phyloP scores from a whole-genome alignment of 225 moss, liverwort and hornwort species.

The Rhytidiadelphus loreus region DNA sequence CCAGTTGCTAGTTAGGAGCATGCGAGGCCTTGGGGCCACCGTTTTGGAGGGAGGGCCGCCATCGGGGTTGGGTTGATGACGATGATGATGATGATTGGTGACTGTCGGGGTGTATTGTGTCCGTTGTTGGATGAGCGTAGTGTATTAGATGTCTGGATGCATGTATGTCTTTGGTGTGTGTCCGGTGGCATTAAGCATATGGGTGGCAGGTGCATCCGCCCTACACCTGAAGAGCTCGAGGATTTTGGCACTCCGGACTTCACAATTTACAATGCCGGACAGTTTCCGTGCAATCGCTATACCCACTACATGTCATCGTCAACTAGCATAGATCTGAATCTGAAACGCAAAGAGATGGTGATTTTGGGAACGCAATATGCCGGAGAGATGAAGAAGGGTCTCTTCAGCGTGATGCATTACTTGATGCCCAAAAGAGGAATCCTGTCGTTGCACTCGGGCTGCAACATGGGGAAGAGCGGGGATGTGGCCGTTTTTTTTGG shows the following conservation, averaged over 20 bases:
- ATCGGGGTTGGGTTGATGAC: neutral
- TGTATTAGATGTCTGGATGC: conserved; percentile 13
- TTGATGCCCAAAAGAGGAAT: conserved; percentile 99
- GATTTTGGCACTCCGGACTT: conserved; percentile 99
- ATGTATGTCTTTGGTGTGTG: conserved; percentile 38
- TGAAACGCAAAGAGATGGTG: conserved; percentile 99
- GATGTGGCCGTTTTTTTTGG: conserved; percentile 99
- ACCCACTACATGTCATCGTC: conserved; percentile 99
- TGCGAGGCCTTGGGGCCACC: neutral
- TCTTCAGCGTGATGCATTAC: conserved; percentile 99
- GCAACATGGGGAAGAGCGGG: conserved; percentile 99
- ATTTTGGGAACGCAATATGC: conserved; percentile 99
- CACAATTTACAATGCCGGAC: conserved; percentile 99
- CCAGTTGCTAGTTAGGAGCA: neutral
- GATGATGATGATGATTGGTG: neutral
- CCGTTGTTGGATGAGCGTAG: neutral
- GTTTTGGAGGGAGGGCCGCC: neutral
- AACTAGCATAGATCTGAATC: conserved; percentile 99
- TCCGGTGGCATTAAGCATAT: conserved; percentile 84
- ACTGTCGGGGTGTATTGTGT: neutral
- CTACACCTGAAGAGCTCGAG: conserved; percentile 99
- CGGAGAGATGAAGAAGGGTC: conserved; percentile 99
- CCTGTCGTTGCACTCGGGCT: conserved; percentile 98
- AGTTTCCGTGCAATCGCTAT: conserved; percentile 99
- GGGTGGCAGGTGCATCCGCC: conserved; percentile 99